Evolutionary conservation across 176 grass and related monocot species (phyloP).

Genomic region (Bonia amplexicaulis): DNA sequence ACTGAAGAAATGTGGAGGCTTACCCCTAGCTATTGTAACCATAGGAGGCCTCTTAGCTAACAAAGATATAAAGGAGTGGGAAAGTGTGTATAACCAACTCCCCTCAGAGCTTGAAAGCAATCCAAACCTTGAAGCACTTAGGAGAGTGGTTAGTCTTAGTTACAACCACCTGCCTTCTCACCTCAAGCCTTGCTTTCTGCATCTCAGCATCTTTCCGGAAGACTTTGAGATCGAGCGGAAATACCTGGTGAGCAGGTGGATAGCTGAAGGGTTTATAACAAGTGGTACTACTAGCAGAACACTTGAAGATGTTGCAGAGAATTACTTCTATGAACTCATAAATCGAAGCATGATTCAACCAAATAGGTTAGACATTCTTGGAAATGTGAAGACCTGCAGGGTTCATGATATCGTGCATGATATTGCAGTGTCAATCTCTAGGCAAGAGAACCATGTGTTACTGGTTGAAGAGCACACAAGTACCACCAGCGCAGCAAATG

Average conservation of each 20-base stretch:
- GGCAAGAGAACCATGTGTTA: neutral
- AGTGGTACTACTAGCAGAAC: neutral
- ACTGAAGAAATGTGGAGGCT: conserved; percentile 13
- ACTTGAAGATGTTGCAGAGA: neutral
- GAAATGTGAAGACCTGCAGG: neutral
- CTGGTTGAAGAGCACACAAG: neutral
- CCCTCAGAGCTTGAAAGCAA: neutral
- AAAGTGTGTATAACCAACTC: neutral
- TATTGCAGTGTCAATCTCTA: neutral
- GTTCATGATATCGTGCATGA: conserved; percentile 30
- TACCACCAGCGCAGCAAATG: neutral
- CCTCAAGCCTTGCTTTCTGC: conserved; percentile 17
- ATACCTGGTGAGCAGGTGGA: neutral
- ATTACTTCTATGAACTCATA: conserved; percentile 17
- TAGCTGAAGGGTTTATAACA: conserved; percentile 5
- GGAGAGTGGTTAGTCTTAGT: neutral
- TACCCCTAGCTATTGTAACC: conserved; percentile 1
- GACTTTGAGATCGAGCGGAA: conserved; percentile 14
- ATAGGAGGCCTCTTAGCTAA: conserved; percentile 3
- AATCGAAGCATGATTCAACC: conserved; percentile 9
- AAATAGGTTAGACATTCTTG: neutral
- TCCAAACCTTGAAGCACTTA: neutral
- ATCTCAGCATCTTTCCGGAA: conserved; percentile 11
- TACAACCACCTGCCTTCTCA: conserved; percentile 12
- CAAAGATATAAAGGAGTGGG: neutral